Evolutionary conservation across 1,284 basidiomycete species (phyloP).

Genomic region (Sanghuangporus sanghuang): DNA sequence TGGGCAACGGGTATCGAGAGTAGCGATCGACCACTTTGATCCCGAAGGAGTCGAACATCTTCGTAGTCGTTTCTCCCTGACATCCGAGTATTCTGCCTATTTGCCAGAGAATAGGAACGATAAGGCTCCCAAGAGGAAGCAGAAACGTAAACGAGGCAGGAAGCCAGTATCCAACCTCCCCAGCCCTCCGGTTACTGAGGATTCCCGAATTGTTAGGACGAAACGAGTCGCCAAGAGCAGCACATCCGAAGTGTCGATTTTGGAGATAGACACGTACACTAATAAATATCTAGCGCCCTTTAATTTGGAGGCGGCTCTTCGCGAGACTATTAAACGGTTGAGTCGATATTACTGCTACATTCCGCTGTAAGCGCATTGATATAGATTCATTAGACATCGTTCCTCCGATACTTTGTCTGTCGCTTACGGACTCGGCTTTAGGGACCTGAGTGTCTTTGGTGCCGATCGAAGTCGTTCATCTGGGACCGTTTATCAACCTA

Average conservation of each 20-base stretch:
- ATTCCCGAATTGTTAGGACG: no score
- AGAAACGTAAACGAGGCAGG: background rate
- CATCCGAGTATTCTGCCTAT: background rate
- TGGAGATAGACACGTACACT: background rate
- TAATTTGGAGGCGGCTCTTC: conserved; percentile 5
- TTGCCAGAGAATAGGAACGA: background rate
- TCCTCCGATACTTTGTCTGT: background rate
- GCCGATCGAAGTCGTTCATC: conserved; percentile 18
- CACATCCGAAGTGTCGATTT: background rate
- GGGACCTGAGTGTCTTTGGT: conserved; percentile 23
- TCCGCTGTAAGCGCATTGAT: background rate
- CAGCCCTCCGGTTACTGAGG: no score
- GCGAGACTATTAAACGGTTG: conserved; percentile 7
- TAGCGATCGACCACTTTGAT: conserved; percentile 16
- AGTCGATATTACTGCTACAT: background rate
- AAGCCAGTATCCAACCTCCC: background rate
- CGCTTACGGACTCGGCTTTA: conserved; percentile 18
- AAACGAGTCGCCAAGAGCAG: no score
- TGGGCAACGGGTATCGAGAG: background rate
- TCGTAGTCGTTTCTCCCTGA: background rate
- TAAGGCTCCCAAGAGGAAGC: background rate
- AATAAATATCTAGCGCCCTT: background rate
- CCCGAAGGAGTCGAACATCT: conserved; percentile 16
- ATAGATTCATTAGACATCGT: background rate
- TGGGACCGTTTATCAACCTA: conserved; percentile 16